phyloP scores from a whole-genome alignment of 345 rosid genomes.

The Salix caprea region DNA sequence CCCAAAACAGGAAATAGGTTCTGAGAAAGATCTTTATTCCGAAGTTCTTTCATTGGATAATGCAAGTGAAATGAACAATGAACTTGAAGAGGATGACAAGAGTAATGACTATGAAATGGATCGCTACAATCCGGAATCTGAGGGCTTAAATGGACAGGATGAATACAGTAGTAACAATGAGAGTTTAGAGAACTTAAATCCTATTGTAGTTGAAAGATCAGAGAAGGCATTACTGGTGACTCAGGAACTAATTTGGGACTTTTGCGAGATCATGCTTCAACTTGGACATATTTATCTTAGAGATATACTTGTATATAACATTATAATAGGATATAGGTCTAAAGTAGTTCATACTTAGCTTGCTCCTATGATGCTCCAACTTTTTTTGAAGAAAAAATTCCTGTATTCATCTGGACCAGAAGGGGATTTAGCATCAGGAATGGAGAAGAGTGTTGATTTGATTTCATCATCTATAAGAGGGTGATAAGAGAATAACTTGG shows the following conservation, averaged over 20 bases:
- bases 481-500: too few relatives aligned
- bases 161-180: slow-evolving; percentile 5
- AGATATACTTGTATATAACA: too few relatives aligned
- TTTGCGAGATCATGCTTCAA: too few relatives aligned
- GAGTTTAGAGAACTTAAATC: slow-evolving; percentile 14
- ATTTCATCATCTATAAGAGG: too few relatives aligned
- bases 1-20: not conserved
- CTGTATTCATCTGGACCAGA: too few relatives aligned
- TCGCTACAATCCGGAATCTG: not conserved
- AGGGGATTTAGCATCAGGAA: too few relatives aligned
- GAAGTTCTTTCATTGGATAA: not conserved
- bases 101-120: not conserved
- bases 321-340: too few relatives aligned
- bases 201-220: slow-evolving; percentile 2
- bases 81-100: not conserved
- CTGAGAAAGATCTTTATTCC: not conserved
- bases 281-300: too few relatives aligned
- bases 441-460: too few relatives aligned
- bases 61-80: not conserved
- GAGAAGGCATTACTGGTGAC: not conserved
- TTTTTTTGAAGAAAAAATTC: too few relatives aligned
- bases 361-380: too few relatives aligned
- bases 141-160: slow-evolving; percentile 19
- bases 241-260: not conserved
- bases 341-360: too few relatives aligned